Evolutionary conservation across 352 stramenopile genomes (phyloP), one percentile per base, ranked within the genome.

Genomic region (Pythium monospermum): DNA sequence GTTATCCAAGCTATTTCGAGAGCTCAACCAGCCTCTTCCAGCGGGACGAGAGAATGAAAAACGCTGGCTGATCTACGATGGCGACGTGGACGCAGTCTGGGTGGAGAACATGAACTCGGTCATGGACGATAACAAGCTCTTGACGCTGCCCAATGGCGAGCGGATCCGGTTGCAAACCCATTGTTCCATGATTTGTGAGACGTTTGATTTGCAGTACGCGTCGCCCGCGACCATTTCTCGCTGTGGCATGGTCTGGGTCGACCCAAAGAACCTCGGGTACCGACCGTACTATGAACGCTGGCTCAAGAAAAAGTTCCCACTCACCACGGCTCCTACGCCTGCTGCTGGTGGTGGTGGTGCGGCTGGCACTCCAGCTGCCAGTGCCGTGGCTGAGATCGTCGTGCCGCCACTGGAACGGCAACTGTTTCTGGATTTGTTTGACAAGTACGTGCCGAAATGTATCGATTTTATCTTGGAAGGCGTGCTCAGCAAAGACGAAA

Each of bases 91-190:
- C 61, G 91, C 95, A 0, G 81, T 98, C 18, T 98, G 95, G 95
- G 92, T 98, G 41, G 95, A 98, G 69, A 98, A 97, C 57, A 97
- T 98, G 93, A 98, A 98, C 72, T 97, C 85, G 21, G 94, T 98
- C 48, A 98, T 98, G 94, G 94, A 98, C 44, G 93, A 98, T 58
- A 98, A 98, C 73, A 96, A 96, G 53, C 59, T 98, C 39, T 69
- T 98, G 0, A 98, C 94, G 4, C 60, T 98, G 6, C 94, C 94
- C 3, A 98, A 98, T 57, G 94, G 94, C 18, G 94, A 98, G 57
- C 91, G 94, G 10, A 98, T 98, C 51, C 84, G 87, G 1, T 60
- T 98, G 37, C 87, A 97, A 56, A 86, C 74, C 1, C 87, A 97
- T 61, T 97, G 90, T 68, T 73, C 53, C 19, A 94, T 98, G 72